Percentiles rank a stretch among this genome's conserved stretches.
Conservation (phyloP, 176 grass and related monocot species). For the Triticum monococcum region DNA sequence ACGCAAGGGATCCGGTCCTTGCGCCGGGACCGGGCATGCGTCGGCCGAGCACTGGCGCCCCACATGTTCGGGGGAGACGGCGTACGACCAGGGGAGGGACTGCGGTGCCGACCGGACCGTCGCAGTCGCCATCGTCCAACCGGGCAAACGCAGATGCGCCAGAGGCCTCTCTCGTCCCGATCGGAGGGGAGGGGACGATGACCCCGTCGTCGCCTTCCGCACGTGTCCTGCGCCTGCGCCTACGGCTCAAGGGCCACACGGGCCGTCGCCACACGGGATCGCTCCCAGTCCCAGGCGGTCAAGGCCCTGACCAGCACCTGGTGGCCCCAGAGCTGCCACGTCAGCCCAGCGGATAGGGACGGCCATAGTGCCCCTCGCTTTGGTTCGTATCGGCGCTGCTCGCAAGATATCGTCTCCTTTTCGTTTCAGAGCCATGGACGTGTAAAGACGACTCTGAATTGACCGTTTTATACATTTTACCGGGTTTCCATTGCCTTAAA, state of each 20-base stretch:
- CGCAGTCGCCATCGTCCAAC: neutral
- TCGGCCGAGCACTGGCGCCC: neutral
- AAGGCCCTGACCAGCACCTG: constrained; percentile 16
- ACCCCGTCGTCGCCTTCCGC: neutral
- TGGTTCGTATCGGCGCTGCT: neutral
- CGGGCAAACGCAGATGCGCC: neutral
- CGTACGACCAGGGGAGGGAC: neutral
- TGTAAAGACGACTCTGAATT: no score
- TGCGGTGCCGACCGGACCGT: neutral
- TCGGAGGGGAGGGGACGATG: neutral
- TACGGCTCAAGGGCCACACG: neutral
- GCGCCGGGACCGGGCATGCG: neutral
- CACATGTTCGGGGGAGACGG: constrained; percentile 28
- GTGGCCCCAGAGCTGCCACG: constrained; percentile 18
- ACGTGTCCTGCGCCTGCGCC: constrained; percentile 6
- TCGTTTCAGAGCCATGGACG: no score
- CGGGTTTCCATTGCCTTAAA: no score
- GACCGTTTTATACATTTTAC: no score
- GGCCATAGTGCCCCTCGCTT: neutral
- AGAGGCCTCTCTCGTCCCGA: neutral
- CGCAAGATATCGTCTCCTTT: neutral
- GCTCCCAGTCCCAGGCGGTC: neutral
- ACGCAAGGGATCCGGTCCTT: neutral
- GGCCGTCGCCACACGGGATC: constrained; percentile 34
- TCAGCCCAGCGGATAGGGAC: constrained; percentile 32